These are phyloP conservation scores for Sporobolomyces phaffii DNA, from an alignment of 768 basidiomycete species.

Conservation along the genomic window DNA sequence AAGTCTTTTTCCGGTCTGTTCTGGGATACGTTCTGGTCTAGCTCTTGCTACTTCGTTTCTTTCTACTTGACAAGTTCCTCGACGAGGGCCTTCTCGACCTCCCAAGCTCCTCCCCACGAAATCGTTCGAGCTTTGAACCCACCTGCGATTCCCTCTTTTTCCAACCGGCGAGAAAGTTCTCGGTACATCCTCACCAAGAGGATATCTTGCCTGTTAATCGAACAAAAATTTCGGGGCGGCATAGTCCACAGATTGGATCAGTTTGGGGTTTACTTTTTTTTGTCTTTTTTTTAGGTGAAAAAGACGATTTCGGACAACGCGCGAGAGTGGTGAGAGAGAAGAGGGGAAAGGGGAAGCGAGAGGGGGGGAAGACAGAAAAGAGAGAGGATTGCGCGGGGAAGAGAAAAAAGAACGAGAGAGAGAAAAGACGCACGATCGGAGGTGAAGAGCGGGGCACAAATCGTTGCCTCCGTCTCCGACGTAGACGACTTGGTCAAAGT, in stretches of 20 bases:
- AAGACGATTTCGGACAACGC: no score
- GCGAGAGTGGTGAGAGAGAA: no score
- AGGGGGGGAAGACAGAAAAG: not conserved
- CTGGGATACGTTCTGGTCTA: no score
- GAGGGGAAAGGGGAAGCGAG: no score
- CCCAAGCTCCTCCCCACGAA: slow-evolving; percentile 94
- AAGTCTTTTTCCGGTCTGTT: no score
- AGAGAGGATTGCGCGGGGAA: not conserved
- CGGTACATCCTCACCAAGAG: slow-evolving; percentile 72
- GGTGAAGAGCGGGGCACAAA: slow-evolving; percentile 80
- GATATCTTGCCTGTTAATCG: slow-evolving; percentile 62
- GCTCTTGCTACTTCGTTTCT: no score
- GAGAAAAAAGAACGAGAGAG: not conserved
- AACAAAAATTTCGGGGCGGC: not conserved
- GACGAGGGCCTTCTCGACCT: slow-evolving; percentile 64
- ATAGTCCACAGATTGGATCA: no score
- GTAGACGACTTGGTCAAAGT: slow-evolving; percentile 75
- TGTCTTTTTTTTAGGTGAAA: no score
- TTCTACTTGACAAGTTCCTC: slow-evolving; percentile 10
- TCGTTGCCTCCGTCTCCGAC: slow-evolving; percentile 94
- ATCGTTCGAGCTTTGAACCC: slow-evolving; percentile 68
- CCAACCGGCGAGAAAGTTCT: slow-evolving; percentile 72
- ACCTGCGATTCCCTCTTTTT: slow-evolving; percentile 58
- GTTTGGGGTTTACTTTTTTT: no score
- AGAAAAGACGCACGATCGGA: slow-evolving; percentile 57